phyloP scores from a whole-genome alignment of 2,329 filamentous ascomycete genomes.

The Chaetomiaceae sp. region DNA sequence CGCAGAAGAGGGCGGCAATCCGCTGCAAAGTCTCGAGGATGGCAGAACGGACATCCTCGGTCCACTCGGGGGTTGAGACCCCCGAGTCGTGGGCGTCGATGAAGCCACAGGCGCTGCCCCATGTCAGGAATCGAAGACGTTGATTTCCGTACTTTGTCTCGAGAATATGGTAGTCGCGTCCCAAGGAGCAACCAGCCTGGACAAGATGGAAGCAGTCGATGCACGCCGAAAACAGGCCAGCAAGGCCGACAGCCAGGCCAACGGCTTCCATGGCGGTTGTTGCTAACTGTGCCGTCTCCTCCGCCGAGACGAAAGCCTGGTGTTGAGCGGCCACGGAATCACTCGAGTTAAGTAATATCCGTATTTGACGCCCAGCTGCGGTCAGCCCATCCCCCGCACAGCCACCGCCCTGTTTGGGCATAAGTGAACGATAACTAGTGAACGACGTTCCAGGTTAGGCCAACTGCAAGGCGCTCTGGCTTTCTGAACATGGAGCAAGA shows the following conservation, averaged over 20 bases:
- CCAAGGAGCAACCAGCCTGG: background rate
- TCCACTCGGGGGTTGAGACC: background rate
- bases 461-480: no score
- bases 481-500: no score
- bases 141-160: conserved; percentile 1
- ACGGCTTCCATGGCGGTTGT: background rate
- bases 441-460: no score
- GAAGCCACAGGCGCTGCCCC: background rate
- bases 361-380: no score
- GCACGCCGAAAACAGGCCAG: background rate
- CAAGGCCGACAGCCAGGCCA: background rate
- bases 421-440: no score
- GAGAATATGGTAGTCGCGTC: background rate
- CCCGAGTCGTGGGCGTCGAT: background rate
- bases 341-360: no score
- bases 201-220: conserved; percentile 4
- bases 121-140: background rate
- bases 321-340: no score
- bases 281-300: no score
- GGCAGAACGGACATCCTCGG: background rate
- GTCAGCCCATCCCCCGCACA: no score
- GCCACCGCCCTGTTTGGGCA: no score
- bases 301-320: no score
- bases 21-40: background rate
- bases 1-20: background rate